phyloP scores from a whole-genome alignment of 2,329 filamentous ascomycete species.

The Pyrenochaeta sp. region DNA sequence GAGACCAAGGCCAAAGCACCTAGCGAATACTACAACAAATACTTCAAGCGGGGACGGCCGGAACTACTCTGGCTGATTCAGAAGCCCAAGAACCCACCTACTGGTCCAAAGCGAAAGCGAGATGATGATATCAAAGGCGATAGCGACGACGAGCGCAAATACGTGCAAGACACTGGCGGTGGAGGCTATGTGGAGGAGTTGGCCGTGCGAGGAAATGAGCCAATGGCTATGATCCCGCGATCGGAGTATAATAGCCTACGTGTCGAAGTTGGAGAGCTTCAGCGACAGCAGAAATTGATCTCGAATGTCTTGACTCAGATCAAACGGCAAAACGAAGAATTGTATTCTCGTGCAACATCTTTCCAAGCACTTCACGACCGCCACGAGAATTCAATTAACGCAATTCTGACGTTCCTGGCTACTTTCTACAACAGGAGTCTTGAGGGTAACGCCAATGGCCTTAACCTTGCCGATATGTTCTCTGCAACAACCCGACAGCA shows the following conservation, averaged over 20 bases:
- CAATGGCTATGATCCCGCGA: slow-evolving; percentile 64
- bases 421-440: slow-evolving; percentile 96
- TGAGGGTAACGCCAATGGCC: slow-evolving; percentile 78
- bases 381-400: slow-evolving; percentile 98
- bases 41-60: slow-evolving; percentile 90
- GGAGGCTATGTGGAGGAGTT: slow-evolving; percentile 52
- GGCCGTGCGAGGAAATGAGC: slow-evolving; percentile 49
- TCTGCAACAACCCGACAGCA: slow-evolving; percentile 66
- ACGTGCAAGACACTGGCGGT: slow-evolving; percentile 54
- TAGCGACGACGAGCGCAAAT: slow-evolving; percentile 70
- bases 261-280: slow-evolving; percentile 80
- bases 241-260: slow-evolving; percentile 82
- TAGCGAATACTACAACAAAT: slow-evolving; percentile 97
- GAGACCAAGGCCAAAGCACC: slow-evolving; percentile 98
- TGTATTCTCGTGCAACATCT: slow-evolving; percentile 85
- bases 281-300: slow-evolving; percentile 87
- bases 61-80: slow-evolving; percentile 96
- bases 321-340: slow-evolving; percentile 83
- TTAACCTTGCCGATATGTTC: slow-evolving; percentile 86
- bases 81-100: slow-evolving; percentile 80
- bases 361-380: slow-evolving; percentile 93
- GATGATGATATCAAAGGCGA: slow-evolving; percentile 72
- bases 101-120: slow-evolving; percentile 57
- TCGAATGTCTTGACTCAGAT: slow-evolving; percentile 81
- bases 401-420: slow-evolving; percentile 95